Conservation (phyloP, 805 yeast species). For the Priceomyces medius region DNA sequence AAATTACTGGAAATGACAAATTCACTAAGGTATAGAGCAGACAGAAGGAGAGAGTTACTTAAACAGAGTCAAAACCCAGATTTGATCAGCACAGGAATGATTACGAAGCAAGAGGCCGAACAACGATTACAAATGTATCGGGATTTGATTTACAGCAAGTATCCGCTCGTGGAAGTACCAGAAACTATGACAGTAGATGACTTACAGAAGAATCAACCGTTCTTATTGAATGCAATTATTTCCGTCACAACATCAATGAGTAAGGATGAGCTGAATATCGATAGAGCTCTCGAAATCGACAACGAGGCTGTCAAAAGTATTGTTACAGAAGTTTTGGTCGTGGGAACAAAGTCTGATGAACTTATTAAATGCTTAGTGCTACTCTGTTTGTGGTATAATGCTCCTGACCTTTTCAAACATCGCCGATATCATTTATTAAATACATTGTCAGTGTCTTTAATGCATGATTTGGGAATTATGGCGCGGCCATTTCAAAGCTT, state of each 20-base stretch:
- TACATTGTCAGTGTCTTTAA: constrained; percentile 61
- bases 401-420: constrained; percentile 78
- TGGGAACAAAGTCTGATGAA: constrained; percentile 71
- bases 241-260: constrained; percentile 53
- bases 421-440: constrained; percentile 73
- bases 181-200: constrained; percentile 42
- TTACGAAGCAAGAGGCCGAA: constrained; percentile 60
- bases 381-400: constrained; percentile 75
- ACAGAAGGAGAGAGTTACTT: constrained; percentile 36
- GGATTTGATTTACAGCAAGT: constrained; percentile 42
- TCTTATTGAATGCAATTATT: constrained; percentile 63
- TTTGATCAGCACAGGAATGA: constrained; percentile 54
- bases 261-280: constrained; percentile 30
- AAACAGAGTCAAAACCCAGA: constrained; percentile 36
- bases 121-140: constrained; percentile 52
- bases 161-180: constrained; percentile 61
- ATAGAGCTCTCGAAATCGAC: constrained; percentile 49
- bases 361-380: constrained; percentile 60
- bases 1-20: constrained; percentile 45
- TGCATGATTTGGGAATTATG: constrained; percentile 74
- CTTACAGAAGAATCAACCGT: constrained; percentile 54
- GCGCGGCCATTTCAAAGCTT: constrained; percentile 40
- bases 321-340: constrained; percentile 59
- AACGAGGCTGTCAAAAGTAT: constrained; percentile 51
- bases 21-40: constrained; percentile 46